phyloP scores from a whole-genome alignment of 2,329 filamentous ascomycete species.

The Diaporthe eres region DNA sequence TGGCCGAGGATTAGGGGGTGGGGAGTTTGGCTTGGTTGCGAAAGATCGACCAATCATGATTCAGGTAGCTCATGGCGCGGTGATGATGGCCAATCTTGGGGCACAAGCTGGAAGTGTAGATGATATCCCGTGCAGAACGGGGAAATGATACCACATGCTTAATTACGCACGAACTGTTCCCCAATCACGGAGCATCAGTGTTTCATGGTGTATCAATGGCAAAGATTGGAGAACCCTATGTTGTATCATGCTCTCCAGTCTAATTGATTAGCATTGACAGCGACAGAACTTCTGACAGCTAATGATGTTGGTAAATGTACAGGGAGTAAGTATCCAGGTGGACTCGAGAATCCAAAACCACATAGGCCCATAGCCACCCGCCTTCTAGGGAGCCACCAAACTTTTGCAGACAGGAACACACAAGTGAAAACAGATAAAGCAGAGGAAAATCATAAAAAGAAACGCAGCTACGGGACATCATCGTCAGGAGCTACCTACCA shows the following conservation, averaged over 20 bases:
- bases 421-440: background rate
- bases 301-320: conserved; percentile 9
- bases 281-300: conserved; percentile 9
- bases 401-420: background rate
- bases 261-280: background rate
- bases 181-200: background rate
- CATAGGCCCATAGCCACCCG: background rate
- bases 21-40: background rate
- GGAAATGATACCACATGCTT: conserved; percentile 21
- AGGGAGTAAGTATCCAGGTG: background rate
- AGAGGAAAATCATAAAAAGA: conserved; percentile 13
- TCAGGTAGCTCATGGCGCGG: background rate
- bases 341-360: conserved; percentile 23
- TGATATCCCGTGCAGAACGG: background rate
- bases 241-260: background rate
- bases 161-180: background rate
- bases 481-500: background rate
- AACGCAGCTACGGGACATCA: conserved; percentile 7
- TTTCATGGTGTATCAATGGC: background rate
- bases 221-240: background rate
- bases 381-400: background rate
- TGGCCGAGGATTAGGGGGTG: conserved; percentile 18
- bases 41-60: background rate
- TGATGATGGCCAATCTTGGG: background rate
- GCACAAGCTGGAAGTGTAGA: background rate